phyloP scores from a whole-genome alignment of 192 early-diverging fungal species.

The Coemansia sp. region DNA sequence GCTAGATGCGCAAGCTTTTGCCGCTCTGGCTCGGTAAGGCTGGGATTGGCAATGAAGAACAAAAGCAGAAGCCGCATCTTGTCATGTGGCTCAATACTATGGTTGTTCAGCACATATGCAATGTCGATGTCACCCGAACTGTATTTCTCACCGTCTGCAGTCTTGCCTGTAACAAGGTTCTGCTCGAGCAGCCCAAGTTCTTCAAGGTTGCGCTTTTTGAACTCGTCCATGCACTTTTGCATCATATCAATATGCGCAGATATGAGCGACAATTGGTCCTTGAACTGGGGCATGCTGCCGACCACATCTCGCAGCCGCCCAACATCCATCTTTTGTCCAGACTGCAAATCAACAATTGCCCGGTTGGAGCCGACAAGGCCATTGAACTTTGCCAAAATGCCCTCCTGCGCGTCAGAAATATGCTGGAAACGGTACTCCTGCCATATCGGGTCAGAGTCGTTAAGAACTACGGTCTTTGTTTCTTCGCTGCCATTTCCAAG shows the following conservation, averaged over 20 bases:
- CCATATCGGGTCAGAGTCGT: conserved; percentile 53
- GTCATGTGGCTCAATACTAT: conserved; percentile 46
- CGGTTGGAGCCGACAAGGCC: conserved; percentile 46
- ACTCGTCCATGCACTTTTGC: conserved; percentile 55
- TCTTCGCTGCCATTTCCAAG: conserved; percentile 43
- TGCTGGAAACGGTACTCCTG: conserved; percentile 56
- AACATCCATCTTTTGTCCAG: conserved; percentile 37
- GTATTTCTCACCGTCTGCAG: conserved; percentile 51
- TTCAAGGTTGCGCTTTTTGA: conserved; percentile 41
- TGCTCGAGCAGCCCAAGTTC: conserved; percentile 55
- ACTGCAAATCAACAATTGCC: conserved; percentile 37
- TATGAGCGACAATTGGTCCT: conserved; percentile 45
- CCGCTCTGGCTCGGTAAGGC: conserved; percentile 41
- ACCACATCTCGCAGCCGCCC: conserved; percentile 49
- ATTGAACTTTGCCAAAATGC: conserved; percentile 45
- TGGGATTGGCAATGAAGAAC: conserved; percentile 47
- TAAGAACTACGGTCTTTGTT: conserved; percentile 37
- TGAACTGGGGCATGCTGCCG: conserved; percentile 49
- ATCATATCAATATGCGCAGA: conserved; percentile 55
- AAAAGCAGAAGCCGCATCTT: conserved; percentile 41
- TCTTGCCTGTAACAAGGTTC: conserved; percentile 53
- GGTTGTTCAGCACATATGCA: conserved; percentile 46
- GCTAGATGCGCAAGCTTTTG: conserved; percentile 48
- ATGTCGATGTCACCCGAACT: conserved; percentile 44
- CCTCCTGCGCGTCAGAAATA: conserved; percentile 54